phyloP scores from a whole-genome alignment of 768 basidiomycete species.

The Collybiopsis luxurians region DNA sequence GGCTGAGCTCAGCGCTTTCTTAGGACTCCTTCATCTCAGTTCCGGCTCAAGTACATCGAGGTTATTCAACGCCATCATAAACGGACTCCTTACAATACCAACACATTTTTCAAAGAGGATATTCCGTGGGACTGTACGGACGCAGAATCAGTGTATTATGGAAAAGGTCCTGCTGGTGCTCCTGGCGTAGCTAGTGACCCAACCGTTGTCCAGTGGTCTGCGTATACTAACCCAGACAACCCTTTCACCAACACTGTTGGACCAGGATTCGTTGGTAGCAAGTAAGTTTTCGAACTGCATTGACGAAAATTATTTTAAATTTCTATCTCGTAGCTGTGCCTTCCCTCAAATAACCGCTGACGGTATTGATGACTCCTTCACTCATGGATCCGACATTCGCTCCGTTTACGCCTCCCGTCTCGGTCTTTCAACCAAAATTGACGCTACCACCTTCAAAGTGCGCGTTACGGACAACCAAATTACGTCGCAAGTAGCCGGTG shows the following conservation, averaged over 20 bases:
- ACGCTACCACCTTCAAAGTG: constrained; percentile 31
- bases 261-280: constrained; percentile 42
- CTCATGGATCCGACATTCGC: constrained; percentile 45
- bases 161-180: constrained; percentile 9
- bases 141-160: constrained; percentile 32
- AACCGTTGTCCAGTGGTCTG: constrained; percentile 37
- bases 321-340: constrained; percentile 34
- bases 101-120: constrained; percentile 49
- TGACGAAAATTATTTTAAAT: not conserved
- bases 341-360: constrained; percentile 47
- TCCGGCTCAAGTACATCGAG: constrained; percentile 43
- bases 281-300: constrained; percentile 22
- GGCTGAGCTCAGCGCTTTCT: not conserved
- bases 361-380: constrained; percentile 41
- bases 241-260: constrained; percentile 41
- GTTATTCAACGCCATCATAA: constrained; percentile 54
- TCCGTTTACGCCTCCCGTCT: constrained; percentile 41
- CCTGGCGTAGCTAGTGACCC: constrained; percentile 1
- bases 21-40: constrained; percentile 35
- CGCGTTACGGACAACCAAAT: constrained; percentile 53
- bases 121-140: constrained; percentile 42
- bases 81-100: constrained; percentile 48
- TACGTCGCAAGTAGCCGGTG: constrained; percentile 50
- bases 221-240: constrained; percentile 32
- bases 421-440: constrained; percentile 29